Conservation (phyloP, 2,329 filamentous ascomycete species). For the Fusarium domesticum region DNA sequence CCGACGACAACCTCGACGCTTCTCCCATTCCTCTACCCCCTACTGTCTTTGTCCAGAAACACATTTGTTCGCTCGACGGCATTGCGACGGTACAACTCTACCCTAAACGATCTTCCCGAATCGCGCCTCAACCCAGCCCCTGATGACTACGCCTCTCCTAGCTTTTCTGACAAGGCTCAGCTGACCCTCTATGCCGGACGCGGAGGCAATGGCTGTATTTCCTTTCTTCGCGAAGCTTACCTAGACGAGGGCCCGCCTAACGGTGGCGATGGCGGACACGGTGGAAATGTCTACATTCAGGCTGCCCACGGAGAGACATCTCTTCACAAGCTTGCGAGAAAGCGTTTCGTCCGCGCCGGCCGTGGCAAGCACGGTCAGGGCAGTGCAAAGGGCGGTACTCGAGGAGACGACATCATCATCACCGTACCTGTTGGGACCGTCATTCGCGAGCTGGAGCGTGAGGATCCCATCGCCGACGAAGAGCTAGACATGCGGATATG, state of each 20-base stretch:
- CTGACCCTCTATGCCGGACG: conserved; percentile 73
- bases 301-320: conserved; percentile 88
- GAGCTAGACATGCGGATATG: conserved; percentile 35
- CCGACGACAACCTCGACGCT: conserved; percentile 24
- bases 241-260: conserved; percentile 86
- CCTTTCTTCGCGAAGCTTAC: conserved; percentile 89
- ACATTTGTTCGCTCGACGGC: conserved; percentile 7
- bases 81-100: conserved; percentile 27
- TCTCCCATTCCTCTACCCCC: conserved; percentile 49
- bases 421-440: conserved; percentile 92
- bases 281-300: conserved; percentile 92
- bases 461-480: conserved; percentile 74
- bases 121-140: conserved; percentile 76
- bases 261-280: conserved; percentile 88
- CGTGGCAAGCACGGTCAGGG: conserved; percentile 77
- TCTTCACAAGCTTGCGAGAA: conserved; percentile 82
- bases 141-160: conserved; percentile 77
- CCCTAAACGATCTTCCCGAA: conserved; percentile 39
- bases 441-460: conserved; percentile 73
- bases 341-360: conserved; percentile 70
- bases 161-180: conserved; percentile 83
- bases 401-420: conserved; percentile 83
- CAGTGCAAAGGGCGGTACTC: conserved; percentile 67
- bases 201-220: conserved; percentile 90
- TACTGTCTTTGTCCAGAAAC: conserved; percentile 34